Evolutionary conservation across 305 asterid genomes (phyloP), one percentile per base, ranked within the genome.

Genomic region (Striga hermonthica): DNA sequence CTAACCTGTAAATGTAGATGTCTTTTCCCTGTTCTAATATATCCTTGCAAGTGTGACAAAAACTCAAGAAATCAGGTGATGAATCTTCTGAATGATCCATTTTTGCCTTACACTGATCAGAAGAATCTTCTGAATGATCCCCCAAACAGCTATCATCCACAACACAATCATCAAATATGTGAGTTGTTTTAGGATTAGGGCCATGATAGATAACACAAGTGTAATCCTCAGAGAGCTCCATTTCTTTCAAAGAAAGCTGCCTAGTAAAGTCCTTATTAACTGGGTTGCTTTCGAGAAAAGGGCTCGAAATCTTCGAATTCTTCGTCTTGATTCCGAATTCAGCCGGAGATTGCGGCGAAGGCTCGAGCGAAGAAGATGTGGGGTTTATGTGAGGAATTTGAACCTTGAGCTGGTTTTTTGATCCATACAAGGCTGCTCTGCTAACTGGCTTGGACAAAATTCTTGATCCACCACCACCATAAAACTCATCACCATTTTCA

Each of bases 191-290:
- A 0, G 95, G 95, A 62, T 90, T 93, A 53, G 97, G 95, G 0
- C 99, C 97, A 63, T 83, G 96, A 57, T 82, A 76, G 78, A 93
- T 88, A 66, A 93, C 99, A 48, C 99, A 77, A 14, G 97, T 90
- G 39, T 93, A 93, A 11, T 93, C 96, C 80, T 93, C 99, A 11
- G 89, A 88, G 13, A 78, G 84, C 86, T 93, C 96, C 95, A 93
- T 88, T 74, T 93, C 99, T 49, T 76, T 81, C 74, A 93, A 62
- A 56, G 95, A 85, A 0, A 92, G 76, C 71, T 80, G 92, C 55
- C 84, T 79, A 12, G 47, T 52, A 0, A 78, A 61, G 31, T 73
- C 80, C 74, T 78, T 83, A n/a, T 78, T 83, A n/a, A 68, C 69
- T 45, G 79, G 80, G 14, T 49, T 53, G 2, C 79, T 12, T 13